phyloP scores from a whole-genome alignment of 306 rosid species.

The Phaseolus lunatus region DNA sequence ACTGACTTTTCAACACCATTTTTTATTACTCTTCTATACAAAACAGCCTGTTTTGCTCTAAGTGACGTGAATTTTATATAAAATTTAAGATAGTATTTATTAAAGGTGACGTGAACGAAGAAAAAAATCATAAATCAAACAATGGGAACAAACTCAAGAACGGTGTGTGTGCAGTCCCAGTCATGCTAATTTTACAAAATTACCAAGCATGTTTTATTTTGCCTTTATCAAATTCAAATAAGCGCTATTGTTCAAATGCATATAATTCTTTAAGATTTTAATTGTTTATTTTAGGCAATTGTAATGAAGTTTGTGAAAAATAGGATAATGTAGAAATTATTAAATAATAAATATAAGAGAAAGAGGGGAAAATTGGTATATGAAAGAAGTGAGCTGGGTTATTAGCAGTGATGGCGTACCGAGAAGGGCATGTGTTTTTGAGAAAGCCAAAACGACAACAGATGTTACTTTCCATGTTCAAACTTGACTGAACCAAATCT shows the following conservation, averaged over 20 bases:
- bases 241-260: not conserved
- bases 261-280: not conserved
- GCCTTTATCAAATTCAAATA: too few species aligned
- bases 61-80: not conserved
- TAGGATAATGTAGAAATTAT: not conserved
- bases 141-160: not conserved
- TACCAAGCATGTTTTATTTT: not conserved
- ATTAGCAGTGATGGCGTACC: not conserved
- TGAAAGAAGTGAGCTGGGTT: not conserved
- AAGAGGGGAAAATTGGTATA: not conserved
- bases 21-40: not conserved
- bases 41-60: not conserved
- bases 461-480: constrained; percentile 36
- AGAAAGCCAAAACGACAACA: constrained; percentile 34
- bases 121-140: not conserved
- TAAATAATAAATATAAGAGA: not conserved
- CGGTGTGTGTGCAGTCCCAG: not conserved
- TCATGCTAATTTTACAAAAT: not conserved
- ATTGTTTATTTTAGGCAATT: not conserved
- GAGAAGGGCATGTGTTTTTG: constrained; percentile 9
- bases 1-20: not conserved
- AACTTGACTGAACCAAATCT: constrained; percentile 51
- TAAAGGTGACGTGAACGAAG: not conserved
- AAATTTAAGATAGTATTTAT: not conserved
- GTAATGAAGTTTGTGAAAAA: not conserved